Conservation (phyloP, 257 asterid species). For the Nemophila menziesii region DNA sequence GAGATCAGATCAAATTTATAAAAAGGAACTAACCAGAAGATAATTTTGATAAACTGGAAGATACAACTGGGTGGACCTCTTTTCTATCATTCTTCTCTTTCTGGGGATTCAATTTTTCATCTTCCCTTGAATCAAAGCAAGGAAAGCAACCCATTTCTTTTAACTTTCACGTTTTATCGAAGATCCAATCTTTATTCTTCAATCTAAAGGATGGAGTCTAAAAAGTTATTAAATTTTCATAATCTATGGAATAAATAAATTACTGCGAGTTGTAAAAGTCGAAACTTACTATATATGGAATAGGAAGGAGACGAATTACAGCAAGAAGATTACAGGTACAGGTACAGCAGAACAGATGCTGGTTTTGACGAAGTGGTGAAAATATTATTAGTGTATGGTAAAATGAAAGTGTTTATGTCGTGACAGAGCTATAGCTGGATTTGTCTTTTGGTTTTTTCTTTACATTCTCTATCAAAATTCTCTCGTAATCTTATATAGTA, state of each 20-base stretch:
- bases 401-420: conserved; percentile 20
- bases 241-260: too few species aligned
- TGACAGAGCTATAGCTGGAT: conserved; percentile 62
- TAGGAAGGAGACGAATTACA: too few species aligned
- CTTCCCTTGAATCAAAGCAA: conserved; percentile 85
- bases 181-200: conserved; percentile 18
- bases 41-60: conserved; percentile 64
- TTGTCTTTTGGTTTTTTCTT: conserved; percentile 33
- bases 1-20: conserved; percentile 40
- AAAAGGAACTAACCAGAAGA: conserved; percentile 60
- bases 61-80: conserved; percentile 39
- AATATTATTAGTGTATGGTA: conserved; percentile 8
- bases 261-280: too few species aligned
- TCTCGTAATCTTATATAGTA: too few species aligned
- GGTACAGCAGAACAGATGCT: not conserved
- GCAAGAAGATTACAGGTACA: not conserved
- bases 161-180: conserved; percentile 3
- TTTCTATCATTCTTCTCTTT: conserved; percentile 47
- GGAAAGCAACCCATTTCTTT: conserved; percentile 83
- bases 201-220: too few species aligned
- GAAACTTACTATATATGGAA: conserved; percentile 27
- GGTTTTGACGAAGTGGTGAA: conserved; percentile 11
- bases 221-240: conserved; percentile 25
- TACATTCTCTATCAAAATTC: conserved; percentile 15
- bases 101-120: conserved; percentile 55